Evolutionary conservation across 2,329 filamentous ascomycete species (phyloP).

Genomic region (Dactylellina sp.): DNA sequence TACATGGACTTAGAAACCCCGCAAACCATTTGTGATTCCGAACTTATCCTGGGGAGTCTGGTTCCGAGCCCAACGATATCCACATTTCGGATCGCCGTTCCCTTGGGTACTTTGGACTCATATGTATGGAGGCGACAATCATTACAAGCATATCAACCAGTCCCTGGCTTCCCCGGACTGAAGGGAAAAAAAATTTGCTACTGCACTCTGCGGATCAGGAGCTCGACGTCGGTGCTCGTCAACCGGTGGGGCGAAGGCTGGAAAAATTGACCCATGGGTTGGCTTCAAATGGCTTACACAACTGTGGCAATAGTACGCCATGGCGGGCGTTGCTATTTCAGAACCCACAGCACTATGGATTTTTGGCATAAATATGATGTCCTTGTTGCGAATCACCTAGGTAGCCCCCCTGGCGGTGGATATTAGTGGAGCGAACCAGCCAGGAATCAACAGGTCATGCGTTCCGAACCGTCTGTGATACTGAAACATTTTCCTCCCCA

Average conservation of each 20-base stretch:
- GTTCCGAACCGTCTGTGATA: neutral
- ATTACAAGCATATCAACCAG: too few relatives aligned
- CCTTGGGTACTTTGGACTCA: too few relatives aligned
- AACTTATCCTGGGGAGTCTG: too few relatives aligned
- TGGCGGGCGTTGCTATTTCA: neutral
- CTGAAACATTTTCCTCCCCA: neutral
- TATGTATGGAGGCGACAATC: too few relatives aligned
- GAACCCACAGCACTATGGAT: neutral
- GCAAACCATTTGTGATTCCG: too few relatives aligned
- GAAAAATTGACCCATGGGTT: neutral
- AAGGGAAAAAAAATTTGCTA: neutral
- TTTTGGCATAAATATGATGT: constrained; percentile 1
- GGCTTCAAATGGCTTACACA: neutral
- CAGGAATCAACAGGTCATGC: neutral
- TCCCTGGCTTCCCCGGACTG: neutral
- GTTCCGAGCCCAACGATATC: too few relatives aligned
- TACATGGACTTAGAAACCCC: too few relatives aligned
- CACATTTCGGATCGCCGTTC: too few relatives aligned
- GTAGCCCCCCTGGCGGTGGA: neutral
- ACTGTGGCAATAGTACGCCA: neutral
- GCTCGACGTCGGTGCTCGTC: neutral
- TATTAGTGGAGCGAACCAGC: neutral
- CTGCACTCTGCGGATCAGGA: neutral
- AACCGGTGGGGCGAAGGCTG: neutral
- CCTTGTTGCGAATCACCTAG: constrained; percentile 5